phyloP scores from a whole-genome alignment of 1,284 basidiomycete genomes.

The Neolentinus lepideus region DNA sequence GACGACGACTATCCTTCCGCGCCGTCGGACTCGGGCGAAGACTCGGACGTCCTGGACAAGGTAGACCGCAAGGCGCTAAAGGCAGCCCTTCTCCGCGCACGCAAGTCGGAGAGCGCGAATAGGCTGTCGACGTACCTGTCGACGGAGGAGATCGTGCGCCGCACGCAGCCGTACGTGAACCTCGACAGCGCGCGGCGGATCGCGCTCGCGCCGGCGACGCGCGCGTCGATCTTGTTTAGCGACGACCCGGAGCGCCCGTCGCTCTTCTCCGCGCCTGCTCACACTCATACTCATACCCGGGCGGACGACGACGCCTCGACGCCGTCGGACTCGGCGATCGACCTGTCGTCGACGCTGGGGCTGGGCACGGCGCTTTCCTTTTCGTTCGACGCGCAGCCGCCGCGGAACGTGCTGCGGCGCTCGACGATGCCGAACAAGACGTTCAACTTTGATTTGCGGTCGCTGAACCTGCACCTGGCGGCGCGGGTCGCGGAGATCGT shows the following conservation, averaged over 20 bases:
- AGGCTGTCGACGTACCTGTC: slow-evolving; percentile 2
- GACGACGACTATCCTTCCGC: slow-evolving; percentile 14
- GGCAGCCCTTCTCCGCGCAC: background rate
- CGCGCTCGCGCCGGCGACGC: slow-evolving; percentile 7
- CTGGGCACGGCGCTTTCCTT: background rate
- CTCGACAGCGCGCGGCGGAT: slow-evolving; percentile 11
- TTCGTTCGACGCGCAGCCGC: too few relatives aligned
- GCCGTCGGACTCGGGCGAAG: background rate
- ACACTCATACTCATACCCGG: slow-evolving; percentile 7
- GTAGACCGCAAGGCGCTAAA: background rate
- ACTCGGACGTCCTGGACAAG: background rate
- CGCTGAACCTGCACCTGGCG: slow-evolving; percentile 52
- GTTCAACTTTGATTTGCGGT: slow-evolving; percentile 45
- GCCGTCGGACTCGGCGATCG: background rate
- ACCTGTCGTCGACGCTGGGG: background rate
- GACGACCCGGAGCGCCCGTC: slow-evolving; percentile 32
- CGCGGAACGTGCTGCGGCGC: slow-evolving; percentile 10
- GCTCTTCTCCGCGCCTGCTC: slow-evolving; percentile 23
- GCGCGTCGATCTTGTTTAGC: background rate
- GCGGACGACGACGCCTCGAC: slow-evolving; percentile 2
- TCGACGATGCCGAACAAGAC: slow-evolving; percentile 40
- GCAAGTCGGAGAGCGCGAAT: slow-evolving; percentile 3
- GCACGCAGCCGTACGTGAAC: slow-evolving; percentile 13
- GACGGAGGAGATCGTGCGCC: slow-evolving; percentile 8
- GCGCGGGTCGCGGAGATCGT: slow-evolving; percentile 51